These are phyloP conservation scores for Gliomastix tumulicola DNA, from an alignment of 2,329 filamentous ascomycete genomes.

Conservation along the genomic window DNA sequence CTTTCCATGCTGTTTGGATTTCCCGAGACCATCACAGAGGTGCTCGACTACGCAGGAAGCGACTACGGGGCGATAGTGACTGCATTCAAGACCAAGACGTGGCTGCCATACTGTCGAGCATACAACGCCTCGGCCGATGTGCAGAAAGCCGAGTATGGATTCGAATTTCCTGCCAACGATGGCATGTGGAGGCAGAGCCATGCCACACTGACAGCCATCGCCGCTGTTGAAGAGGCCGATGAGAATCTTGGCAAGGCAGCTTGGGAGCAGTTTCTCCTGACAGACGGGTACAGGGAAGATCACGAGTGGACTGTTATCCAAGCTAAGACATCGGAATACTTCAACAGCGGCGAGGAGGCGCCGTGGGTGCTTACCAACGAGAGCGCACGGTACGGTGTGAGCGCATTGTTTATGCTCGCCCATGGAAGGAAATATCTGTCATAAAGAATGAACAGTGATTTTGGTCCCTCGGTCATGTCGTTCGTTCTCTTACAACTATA, in stretches of 20 bases:
- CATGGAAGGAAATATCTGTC: too few relatives aligned
- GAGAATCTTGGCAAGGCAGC: slow-evolving; percentile 39
- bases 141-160: slow-evolving; percentile 45
- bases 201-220: slow-evolving; percentile 50
- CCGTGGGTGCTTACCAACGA: slow-evolving; percentile 51
- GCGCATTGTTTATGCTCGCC: slow-evolving; percentile 48
- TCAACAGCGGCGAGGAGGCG: slow-evolving; percentile 45
- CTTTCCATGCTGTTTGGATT: slow-evolving; percentile 52
- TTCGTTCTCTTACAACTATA: too few relatives aligned
- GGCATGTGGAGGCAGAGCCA: slow-evolving; percentile 47
- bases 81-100: slow-evolving; percentile 41
- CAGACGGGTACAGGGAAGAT: slow-evolving; percentile 33
- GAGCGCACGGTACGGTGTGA: slow-evolving; percentile 47
- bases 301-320: slow-evolving; percentile 26
- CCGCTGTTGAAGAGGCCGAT: slow-evolving; percentile 34
- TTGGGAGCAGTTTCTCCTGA: slow-evolving; percentile 45
- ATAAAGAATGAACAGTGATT: too few relatives aligned
- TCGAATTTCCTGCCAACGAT: slow-evolving; percentile 35
- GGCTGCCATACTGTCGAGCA: slow-evolving; percentile 54
- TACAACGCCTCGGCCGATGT: slow-evolving; percentile 41
- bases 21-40: slow-evolving; percentile 48
- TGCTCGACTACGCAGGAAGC: slow-evolving; percentile 39
- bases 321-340: slow-evolving; percentile 33
- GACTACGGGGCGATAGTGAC: too few relatives aligned
- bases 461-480: too few relatives aligned